These are phyloP conservation scores for Serendipita vermifera DNA, from an alignment of 768 basidiomycete species.

Conservation along the genomic window DNA sequence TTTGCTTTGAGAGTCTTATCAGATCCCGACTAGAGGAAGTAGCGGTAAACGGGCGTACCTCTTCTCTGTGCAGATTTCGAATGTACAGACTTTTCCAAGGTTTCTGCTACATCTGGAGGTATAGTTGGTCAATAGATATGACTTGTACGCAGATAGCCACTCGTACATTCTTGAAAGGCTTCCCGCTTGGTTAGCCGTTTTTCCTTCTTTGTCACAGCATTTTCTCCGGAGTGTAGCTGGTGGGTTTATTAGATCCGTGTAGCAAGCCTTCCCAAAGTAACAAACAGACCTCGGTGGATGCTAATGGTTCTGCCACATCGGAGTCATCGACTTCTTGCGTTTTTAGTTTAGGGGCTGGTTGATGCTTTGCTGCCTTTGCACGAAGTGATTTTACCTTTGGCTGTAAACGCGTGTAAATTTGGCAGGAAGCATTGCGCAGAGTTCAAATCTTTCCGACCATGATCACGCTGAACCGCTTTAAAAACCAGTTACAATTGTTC, in stretches of 20 bases:
- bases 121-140: not conserved
- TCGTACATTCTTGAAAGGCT: not conserved
- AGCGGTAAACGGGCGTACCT: too few species aligned
- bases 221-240: too few species aligned
- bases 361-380: constrained; percentile 1
- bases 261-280: too few species aligned
- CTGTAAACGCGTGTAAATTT: too few species aligned
- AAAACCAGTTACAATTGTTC: too few species aligned
- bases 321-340: not conserved
- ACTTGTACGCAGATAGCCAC: not conserved
- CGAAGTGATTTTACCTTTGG: constrained; percentile 7
- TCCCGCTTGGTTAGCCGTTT: constrained; percentile 1
- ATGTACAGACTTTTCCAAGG: not conserved
- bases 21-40: too few species aligned
- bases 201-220: constrained; percentile 1
- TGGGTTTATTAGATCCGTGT: too few species aligned
- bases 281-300: not conserved
- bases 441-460: too few species aligned
- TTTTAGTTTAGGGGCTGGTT: not conserved
- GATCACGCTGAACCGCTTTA: too few species aligned
- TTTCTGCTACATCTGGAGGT: not conserved
- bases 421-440: too few species aligned
- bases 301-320: not conserved
- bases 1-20: too few species aligned
- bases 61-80: constrained; percentile 1